Percentiles rank a stretch among this genome's conserved stretches.
These are phyloP conservation scores for Ilex paraguariensis DNA, from an alignment of 305 asterid species.

Conservation along the genomic window DNA sequence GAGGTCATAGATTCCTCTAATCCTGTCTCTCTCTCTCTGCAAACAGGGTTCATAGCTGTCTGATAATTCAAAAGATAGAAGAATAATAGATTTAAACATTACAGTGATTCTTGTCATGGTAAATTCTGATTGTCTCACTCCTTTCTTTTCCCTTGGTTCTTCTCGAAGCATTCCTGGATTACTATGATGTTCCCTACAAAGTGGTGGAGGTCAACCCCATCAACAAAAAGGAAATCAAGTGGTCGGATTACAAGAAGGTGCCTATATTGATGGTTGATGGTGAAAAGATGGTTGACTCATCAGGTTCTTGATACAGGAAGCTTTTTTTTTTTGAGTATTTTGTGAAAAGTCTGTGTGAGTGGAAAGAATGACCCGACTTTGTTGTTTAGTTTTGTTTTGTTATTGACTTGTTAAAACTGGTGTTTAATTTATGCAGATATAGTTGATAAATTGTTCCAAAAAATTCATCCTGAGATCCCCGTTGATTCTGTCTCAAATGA, in stretches of 20 bases:
- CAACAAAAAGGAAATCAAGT: constrained; percentile 4
- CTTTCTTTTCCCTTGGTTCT: too few relatives aligned
- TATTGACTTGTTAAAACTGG: not conserved
- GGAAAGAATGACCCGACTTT: too few relatives aligned
- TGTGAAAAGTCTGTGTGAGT: too few relatives aligned
- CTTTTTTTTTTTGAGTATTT: too few relatives aligned
- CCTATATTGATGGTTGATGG: constrained; percentile 7
- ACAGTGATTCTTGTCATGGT: too few relatives aligned
- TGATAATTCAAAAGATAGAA: too few relatives aligned
- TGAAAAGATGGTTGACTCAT: not conserved
- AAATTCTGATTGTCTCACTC: too few relatives aligned
- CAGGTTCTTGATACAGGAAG: not conserved
- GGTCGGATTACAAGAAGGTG: constrained; percentile 5
- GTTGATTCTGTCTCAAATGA: not conserved
- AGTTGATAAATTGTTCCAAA: constrained; percentile 2
- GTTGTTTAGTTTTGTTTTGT: too few relatives aligned
- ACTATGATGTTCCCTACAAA: not conserved
- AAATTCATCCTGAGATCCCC: not conserved
- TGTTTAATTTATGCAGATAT: not conserved
- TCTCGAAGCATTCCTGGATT: not conserved
- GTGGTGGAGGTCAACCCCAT: constrained; percentile 2
- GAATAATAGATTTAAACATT: too few relatives aligned
- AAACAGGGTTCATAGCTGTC: too few relatives aligned
- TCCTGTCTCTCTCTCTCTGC: too few relatives aligned
- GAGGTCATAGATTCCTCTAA: too few relatives aligned